These are phyloP conservation scores for Chlamydomonas schloesseri DNA, from an alignment of 139 green algal species.

Conservation along the genomic window DNA sequence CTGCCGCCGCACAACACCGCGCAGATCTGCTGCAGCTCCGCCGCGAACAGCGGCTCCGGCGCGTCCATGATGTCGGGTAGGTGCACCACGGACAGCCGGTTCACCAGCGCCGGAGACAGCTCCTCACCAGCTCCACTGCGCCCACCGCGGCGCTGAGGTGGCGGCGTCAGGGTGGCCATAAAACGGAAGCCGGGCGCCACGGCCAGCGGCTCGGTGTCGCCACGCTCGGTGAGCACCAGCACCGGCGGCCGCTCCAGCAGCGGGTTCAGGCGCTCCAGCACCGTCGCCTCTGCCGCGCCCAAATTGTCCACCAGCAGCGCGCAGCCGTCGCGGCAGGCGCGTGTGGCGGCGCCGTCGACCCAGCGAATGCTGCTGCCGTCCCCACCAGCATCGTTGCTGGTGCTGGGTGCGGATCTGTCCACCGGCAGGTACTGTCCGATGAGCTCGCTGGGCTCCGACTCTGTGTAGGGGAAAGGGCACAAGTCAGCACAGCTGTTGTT, in stretches of 20 bases:
- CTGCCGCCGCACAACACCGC: neutral
- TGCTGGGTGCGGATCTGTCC: neutral
- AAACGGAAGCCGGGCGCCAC: conserved; percentile 26
- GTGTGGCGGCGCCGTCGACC: conserved; percentile 50
- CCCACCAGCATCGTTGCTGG: neutral
- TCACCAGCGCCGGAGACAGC: conserved; percentile 54
- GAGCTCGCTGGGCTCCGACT: conserved; percentile 53
- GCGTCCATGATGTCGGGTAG: conserved; percentile 42
- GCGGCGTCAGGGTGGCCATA: conserved; percentile 45
- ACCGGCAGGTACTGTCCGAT: conserved; percentile 47
- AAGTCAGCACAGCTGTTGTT: too few relatives aligned
- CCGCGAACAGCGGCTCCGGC: conserved; percentile 13
- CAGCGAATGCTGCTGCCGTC: too few relatives aligned
- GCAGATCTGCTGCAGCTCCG: conserved; percentile 27
- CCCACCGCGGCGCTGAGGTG: conserved; percentile 17
- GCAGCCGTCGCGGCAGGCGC: neutral
- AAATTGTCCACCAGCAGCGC: conserved; percentile 48
- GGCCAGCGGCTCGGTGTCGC: conserved; percentile 22
- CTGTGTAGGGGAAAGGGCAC: conserved; percentile 3
- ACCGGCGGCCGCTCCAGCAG: conserved; percentile 46
- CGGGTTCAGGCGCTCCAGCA: conserved; percentile 57
- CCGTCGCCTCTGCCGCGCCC: conserved; percentile 44
- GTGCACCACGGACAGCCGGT: conserved; percentile 49
- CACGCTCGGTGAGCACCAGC: conserved; percentile 49
- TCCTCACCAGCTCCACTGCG: conserved; percentile 1